Evolutionary conservation across 2,329 filamentous ascomycete species (phyloP).

Genomic region (Pseudocercospora eumusae): DNA sequence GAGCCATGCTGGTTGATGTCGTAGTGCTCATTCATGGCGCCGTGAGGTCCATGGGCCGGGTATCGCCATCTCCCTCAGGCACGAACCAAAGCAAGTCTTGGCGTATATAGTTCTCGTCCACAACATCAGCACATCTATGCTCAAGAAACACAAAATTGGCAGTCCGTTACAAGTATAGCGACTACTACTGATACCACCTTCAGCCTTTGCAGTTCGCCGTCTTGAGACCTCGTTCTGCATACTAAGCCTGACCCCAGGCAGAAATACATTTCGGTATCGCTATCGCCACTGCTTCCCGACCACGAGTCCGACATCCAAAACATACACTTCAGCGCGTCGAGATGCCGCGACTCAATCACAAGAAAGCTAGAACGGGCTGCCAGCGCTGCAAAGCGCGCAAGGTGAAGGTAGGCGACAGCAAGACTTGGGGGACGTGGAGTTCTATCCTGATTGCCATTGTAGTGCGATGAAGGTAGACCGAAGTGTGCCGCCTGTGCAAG

Average conservation of each 20-base stretch:
- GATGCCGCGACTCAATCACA: conserved; percentile 32
- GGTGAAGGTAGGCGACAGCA: conserved; percentile 26
- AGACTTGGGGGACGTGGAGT: background rate
- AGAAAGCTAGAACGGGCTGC: conserved; percentile 30
- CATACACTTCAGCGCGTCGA: background rate
- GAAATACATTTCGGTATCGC: no score
- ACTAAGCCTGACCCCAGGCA: no score
- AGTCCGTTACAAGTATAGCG: background rate
- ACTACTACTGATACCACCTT: background rate
- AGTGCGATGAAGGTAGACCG: conserved; percentile 33
- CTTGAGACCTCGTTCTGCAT: background rate
- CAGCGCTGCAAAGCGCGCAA: conserved; percentile 32
- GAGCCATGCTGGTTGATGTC: conserved; percentile 2
- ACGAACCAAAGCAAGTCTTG: background rate
- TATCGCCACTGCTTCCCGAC: conserved; percentile 9
- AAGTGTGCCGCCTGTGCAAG: conserved; percentile 30
- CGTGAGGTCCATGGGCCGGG: background rate
- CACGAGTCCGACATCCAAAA: conserved; percentile 14
- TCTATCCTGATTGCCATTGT: background rate
- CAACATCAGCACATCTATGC: background rate
- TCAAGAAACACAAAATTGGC: background rate
- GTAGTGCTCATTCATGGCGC: conserved; percentile 21
- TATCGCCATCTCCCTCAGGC: background rate
- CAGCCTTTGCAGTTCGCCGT: background rate
- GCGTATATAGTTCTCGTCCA: background rate